Percentiles rank a stretch among this genome's conserved stretches.
These are phyloP conservation scores for Murraya koenigii DNA, from an alignment of 345 rosid genomes.

Conservation along the genomic window DNA sequence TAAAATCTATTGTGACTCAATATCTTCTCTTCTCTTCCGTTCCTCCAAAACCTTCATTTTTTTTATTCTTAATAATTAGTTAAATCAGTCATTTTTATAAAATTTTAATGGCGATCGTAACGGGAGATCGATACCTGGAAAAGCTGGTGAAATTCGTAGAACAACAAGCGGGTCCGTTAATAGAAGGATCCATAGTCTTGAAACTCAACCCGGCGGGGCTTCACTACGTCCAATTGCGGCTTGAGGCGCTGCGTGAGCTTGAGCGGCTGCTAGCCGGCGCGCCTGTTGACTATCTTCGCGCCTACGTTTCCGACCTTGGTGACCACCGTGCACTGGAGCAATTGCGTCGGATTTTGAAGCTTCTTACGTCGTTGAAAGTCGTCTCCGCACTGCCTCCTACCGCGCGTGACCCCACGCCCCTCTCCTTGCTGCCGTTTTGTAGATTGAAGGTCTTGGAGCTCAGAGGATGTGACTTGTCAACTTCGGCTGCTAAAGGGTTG, in stretches of 20 bases:
- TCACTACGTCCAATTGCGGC: constrained; percentile 89
- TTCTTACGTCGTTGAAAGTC: constrained; percentile 77
- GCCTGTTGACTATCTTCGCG: constrained; percentile 96
- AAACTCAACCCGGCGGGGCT: constrained; percentile 95
- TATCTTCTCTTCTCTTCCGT: constrained; percentile 25
- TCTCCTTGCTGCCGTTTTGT: constrained; percentile 76
- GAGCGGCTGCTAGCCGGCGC: constrained; percentile 84
- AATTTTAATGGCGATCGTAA: constrained; percentile 73
- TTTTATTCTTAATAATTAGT: constrained; percentile 6
- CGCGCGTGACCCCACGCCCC: constrained; percentile 86
- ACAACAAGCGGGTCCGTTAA: constrained; percentile 60
- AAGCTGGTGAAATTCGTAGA: constrained; percentile 78
- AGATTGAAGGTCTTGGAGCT: constrained; percentile 78
- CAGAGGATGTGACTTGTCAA: constrained; percentile 88
- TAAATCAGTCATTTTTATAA: not conserved
- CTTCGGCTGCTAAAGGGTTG: constrained; percentile 89
- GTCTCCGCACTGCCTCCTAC: constrained; percentile 77
- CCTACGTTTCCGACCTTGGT: constrained; percentile 93
- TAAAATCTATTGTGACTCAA: constrained; percentile 30
- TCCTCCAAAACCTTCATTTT: constrained; percentile 34
- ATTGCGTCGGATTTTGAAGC: constrained; percentile 80
- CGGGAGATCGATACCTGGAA: constrained; percentile 93
- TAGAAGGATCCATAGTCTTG: constrained; percentile 66
- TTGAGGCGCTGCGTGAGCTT: constrained; percentile 83
- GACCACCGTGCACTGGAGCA: constrained; percentile 96